Evolutionary conservation across 441 rosid species (phyloP).

Genomic region (Eutrema salsugineum): DNA sequence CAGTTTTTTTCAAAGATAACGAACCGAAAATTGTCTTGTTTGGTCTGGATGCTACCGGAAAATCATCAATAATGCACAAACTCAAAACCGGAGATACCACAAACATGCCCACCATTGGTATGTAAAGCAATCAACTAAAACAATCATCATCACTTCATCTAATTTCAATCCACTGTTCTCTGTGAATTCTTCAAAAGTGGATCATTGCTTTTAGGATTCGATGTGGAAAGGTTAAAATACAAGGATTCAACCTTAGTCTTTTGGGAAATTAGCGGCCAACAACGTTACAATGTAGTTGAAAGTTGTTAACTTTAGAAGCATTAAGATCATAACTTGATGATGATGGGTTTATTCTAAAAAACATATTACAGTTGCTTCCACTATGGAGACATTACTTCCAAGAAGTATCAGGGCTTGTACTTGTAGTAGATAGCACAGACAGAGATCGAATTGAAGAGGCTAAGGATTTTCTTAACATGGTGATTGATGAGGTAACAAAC

Average conservation of each 20-base stretch:
- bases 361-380: conserved; percentile 2
- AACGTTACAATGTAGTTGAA: not conserved
- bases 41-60: conserved; percentile 20
- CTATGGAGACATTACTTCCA: conserved; percentile 20
- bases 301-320: not conserved
- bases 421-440: conserved; percentile 35
- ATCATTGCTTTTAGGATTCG: conserved; percentile 1
- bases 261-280: conserved; percentile 15
- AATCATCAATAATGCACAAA: conserved; percentile 23
- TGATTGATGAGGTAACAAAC: conserved; percentile 30
- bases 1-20: conserved; percentile 1
- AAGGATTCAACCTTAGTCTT: conserved; percentile 8
- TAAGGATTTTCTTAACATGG: conserved; percentile 19
- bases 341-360: not conserved
- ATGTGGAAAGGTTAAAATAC: conserved; percentile 6
- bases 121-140: not conserved
- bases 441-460: conserved; percentile 32
- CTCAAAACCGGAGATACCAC: conserved; percentile 23
- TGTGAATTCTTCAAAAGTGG: not conserved
- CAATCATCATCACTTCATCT: not conserved
- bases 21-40: conserved; percentile 13
- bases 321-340: not conserved
- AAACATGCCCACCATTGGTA: conserved; percentile 16
- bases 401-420: conserved; percentile 26
- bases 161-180: not conserved